phyloP scores from a whole-genome alignment of 495 filamentous ascomycete species.

The Hypoxylon lenormandii region DNA sequence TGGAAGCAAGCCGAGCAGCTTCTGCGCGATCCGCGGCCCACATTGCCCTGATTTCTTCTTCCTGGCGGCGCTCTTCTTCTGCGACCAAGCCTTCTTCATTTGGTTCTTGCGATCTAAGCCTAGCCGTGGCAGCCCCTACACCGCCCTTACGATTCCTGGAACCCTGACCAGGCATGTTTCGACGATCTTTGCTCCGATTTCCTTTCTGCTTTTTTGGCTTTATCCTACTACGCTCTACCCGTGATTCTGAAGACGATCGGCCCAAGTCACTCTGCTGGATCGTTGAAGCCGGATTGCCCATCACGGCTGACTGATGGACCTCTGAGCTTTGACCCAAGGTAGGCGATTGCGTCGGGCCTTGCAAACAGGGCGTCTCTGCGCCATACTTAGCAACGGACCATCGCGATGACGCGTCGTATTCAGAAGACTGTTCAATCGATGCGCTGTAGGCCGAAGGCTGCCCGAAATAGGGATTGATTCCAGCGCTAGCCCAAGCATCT shows the following conservation, averaged over 20 bases:
- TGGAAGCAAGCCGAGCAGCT: constrained; percentile 32
- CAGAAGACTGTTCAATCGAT: not conserved
- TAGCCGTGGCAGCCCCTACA: constrained; percentile 17
- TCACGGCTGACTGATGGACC: not conserved
- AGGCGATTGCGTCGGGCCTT: constrained; percentile 6
- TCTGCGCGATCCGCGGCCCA: constrained; percentile 49
- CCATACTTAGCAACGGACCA: constrained; percentile 4
- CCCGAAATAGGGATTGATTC: not conserved
- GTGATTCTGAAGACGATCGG: constrained; percentile 11
- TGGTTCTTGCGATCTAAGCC: constrained; percentile 43
- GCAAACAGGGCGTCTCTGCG: not conserved
- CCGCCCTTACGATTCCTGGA: constrained; percentile 49
- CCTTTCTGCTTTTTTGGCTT: constrained; percentile 16
- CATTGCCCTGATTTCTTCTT: constrained; percentile 48
- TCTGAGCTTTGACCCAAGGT: not conserved
- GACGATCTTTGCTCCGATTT: constrained; percentile 10
- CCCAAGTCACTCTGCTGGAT: constrained; percentile 13
- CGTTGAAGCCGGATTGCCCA: not conserved
- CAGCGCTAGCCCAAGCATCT: not conserved
- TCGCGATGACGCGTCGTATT: constrained; percentile 3
- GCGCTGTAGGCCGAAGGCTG: constrained; percentile 14
- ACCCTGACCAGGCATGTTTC: constrained; percentile 26
- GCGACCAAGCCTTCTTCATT: constrained; percentile 29
- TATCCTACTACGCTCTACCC: constrained; percentile 3
- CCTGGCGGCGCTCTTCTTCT: constrained; percentile 47